These are phyloP conservation scores for Cordyceps javanica DNA, from an alignment of 2,329 filamentous ascomycete species.

Conservation along the genomic window DNA sequence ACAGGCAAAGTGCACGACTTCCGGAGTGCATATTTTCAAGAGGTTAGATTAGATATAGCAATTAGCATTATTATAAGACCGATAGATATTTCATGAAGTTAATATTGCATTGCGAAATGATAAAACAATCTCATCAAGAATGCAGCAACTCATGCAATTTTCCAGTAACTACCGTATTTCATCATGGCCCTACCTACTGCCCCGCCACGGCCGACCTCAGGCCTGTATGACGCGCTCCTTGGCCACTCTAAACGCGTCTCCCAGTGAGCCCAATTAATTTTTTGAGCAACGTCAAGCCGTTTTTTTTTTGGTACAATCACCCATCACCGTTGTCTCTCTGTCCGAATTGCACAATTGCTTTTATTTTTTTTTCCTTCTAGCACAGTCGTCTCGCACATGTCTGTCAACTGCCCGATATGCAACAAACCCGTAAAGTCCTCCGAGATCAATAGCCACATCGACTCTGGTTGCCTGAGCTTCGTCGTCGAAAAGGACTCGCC, in stretches of 20 bases:
- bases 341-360: background rate
- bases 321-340: background rate
- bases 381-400: conserved; percentile 20
- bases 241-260: conserved; percentile 8
- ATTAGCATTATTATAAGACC: too few relatives aligned
- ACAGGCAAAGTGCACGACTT: background rate
- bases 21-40: too few relatives aligned
- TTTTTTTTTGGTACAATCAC: too few relatives aligned
- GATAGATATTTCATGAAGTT: too few relatives aligned
- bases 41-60: too few relatives aligned
- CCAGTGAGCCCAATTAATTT: background rate
- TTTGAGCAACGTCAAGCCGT: background rate
- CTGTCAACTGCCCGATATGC: conserved; percentile 78
- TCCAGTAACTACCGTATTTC: too few relatives aligned
- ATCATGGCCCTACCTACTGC: too few relatives aligned
- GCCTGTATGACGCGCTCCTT: background rate
- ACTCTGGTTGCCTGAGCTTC: conserved; percentile 69
- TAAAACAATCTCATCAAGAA: too few relatives aligned
- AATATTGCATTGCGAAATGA: too few relatives aligned
- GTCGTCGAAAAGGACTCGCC: conserved; percentile 47
- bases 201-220: background rate
- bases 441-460: conserved; percentile 86
- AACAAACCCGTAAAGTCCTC: conserved; percentile 61
- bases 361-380: background rate
- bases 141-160: too few relatives aligned